Base-by-base conservation (phyloP, 1,139 yeast species). In the Candida sojae region DNA sequence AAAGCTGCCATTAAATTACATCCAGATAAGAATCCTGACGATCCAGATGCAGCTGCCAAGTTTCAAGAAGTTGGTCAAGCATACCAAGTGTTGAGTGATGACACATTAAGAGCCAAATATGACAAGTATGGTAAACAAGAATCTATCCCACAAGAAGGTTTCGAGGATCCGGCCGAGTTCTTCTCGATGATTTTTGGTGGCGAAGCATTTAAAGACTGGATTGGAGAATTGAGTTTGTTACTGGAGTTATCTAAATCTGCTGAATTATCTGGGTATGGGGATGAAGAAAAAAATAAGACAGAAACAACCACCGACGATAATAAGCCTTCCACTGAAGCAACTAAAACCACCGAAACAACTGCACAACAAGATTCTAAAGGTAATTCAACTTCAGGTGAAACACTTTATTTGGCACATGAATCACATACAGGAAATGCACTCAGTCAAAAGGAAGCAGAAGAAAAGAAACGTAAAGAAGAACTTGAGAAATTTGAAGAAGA, bases 11-110 rank as follows among this genome's bases (percentile, higher is more conserved):
- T 93, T 64, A 76, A 72, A 50, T 86, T 91, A 53, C 99, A 95
- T 66, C 99, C 99, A 0, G 99, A 93, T 67, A 95, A 93, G 71
- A 91, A 93, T 61, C 98, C 97, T 7, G 83, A 86, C 58, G 88
- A 86, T 59, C 92, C 93, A 6, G 72, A 73, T 29, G 97, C 97
- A 5, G 92, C 92, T 41, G 70, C 75, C 13, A 79, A 75, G 59
- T 84, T 84, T 57, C 88, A 84, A 61, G 85, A 77, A 48, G 84
- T 84, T 10, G 88, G 88, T 32, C 90, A 87, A 62, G 96, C 95
- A 1, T 88, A 87, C 62, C 95, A 87, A 63, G 96, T 92, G 1
- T 72, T 92, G 54, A 83, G 91, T 54, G 95, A 89, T 63, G 84
- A 84, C 2, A 77, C 79, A 25, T 75, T 90, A 52, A 77, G 97